These are phyloP conservation scores for Citeromyces nyonsensis DNA, from an alignment of 805 yeast genomes.

Conservation along the genomic window DNA sequence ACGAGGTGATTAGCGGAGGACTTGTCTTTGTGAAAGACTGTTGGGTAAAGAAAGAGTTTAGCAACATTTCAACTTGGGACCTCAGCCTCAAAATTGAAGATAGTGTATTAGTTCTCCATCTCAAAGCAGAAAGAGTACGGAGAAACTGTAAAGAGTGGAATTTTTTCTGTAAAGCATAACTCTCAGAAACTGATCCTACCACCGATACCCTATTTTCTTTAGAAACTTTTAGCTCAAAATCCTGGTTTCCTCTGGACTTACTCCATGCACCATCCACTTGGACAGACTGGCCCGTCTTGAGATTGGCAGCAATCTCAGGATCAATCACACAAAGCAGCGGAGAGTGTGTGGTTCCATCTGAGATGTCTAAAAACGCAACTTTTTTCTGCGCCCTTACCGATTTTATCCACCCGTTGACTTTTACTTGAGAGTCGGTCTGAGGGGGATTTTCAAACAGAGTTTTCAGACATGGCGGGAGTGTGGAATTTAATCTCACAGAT, in stretches of 20 bases:
- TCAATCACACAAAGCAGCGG: conserved; percentile 42
- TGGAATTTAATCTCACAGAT: too few relatives aligned
- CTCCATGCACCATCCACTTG: conserved; percentile 17
- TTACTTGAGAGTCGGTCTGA: conserved; percentile 15
- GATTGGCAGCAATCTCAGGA: conserved; percentile 17
- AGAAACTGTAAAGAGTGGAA: conserved; percentile 48
- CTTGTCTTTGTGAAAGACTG: conserved; percentile 53
- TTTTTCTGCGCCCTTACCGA: conserved; percentile 61
- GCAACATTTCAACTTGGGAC: conserved; percentile 40
- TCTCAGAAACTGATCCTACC: conserved; percentile 44
- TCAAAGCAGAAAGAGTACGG: conserved; percentile 57
- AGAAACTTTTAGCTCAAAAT: conserved; percentile 28
- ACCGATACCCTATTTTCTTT: conserved; percentile 22
- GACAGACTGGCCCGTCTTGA: conserved; percentile 20
- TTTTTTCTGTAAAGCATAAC: conserved; percentile 79
- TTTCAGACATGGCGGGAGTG: too few relatives aligned
- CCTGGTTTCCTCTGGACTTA: conserved; percentile 32
- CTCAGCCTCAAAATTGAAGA: conserved; percentile 60
- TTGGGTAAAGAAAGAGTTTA: conserved; percentile 37
- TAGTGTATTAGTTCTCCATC: conserved; percentile 59
- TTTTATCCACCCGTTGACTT: conserved; percentile 61
- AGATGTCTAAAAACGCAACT: conserved; percentile 63
- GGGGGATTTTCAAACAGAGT: conserved; percentile 8
- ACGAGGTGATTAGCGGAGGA: conserved; percentile 77
- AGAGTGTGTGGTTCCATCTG: conserved; percentile 56